phyloP scores from a whole-genome alignment of 1,284 basidiomycete genomes.

The Microbotryomycetes sp. region DNA sequence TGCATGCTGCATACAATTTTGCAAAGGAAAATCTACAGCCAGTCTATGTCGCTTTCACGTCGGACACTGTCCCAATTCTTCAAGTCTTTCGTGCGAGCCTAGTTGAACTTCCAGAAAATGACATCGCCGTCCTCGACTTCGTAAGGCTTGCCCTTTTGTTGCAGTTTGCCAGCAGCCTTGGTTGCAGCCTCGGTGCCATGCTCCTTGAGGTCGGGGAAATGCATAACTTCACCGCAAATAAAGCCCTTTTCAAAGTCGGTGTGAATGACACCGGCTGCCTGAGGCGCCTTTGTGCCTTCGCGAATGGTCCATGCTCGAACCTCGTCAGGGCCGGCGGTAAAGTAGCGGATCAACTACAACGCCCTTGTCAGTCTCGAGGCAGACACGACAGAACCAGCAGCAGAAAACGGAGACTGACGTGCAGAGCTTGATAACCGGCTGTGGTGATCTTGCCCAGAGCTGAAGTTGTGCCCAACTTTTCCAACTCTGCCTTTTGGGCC shows the following conservation, averaged over 20 bases:
- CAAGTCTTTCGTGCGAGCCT: background rate
- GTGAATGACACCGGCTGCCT: constrained; percentile 98
- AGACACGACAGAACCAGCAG: background rate
- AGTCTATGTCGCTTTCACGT: no score
- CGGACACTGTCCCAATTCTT: no score
- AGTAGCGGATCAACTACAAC: constrained; percentile 80
- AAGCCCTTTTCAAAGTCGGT: constrained; percentile 97
- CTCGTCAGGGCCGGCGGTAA: constrained; percentile 93
- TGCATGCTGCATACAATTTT: no score
- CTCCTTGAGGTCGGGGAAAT: constrained; percentile 84
- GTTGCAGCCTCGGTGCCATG: constrained; percentile 82
- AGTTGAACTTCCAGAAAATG: constrained; percentile 41
- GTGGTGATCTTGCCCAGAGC: constrained; percentile 86
- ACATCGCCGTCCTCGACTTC: constrained; percentile 52
- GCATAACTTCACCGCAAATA: constrained; percentile 99
- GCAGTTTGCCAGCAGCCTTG: constrained; percentile 90
- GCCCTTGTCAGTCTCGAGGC: no score
- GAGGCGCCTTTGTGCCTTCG: constrained; percentile 86
- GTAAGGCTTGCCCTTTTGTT: constrained; percentile 96
- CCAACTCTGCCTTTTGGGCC: constrained; percentile 62
- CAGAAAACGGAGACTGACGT: constrained; percentile 49
- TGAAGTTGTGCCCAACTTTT: constrained; percentile 61
- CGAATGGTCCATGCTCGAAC: constrained; percentile 98
- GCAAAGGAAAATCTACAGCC: no score
- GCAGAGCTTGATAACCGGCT: constrained; percentile 75